Conservation (phyloP, 176 grass and related monocot genomes). For the Phyllostachys edulis region DNA sequence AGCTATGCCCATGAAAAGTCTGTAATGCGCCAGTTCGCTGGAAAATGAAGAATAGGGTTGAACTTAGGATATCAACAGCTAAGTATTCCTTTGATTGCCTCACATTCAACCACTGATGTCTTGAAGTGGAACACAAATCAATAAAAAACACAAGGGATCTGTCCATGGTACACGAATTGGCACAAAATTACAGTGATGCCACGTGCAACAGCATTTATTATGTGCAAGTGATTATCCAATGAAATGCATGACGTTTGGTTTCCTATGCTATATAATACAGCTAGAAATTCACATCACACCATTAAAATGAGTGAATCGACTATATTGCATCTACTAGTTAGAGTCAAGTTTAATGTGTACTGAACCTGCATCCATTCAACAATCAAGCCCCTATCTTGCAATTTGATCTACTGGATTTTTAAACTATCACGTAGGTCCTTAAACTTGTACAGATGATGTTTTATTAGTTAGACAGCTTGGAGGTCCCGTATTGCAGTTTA, state of each 20-base stretch:
- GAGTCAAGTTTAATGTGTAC: not conserved
- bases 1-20: constrained; percentile 54
- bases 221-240: constrained; percentile 16
- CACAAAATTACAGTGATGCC: constrained; percentile 3
- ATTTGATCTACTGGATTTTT: not conserved
- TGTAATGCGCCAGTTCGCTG: constrained; percentile 56
- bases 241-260: not conserved
- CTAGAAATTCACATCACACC: not conserved
- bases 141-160: constrained; percentile 18
- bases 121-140: not conserved
- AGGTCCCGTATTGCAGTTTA: not conserved
- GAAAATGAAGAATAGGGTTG: constrained; percentile 17
- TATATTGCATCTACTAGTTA: not conserved
- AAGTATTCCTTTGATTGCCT: not conserved
- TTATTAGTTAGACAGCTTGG: not conserved
- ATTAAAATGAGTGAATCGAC: not conserved
- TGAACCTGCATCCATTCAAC: not conserved
- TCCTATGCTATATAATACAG: not conserved
- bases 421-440: not conserved
- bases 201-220: not conserved
- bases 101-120: not conserved
- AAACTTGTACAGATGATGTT: not conserved
- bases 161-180: not conserved
- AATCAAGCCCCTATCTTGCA: not conserved
- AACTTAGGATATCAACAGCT: constrained; percentile 7